Evolutionary conservation across 129 eudicot genomes (phyloP).

Genomic region (Heracleum sosnowskyi): DNA sequence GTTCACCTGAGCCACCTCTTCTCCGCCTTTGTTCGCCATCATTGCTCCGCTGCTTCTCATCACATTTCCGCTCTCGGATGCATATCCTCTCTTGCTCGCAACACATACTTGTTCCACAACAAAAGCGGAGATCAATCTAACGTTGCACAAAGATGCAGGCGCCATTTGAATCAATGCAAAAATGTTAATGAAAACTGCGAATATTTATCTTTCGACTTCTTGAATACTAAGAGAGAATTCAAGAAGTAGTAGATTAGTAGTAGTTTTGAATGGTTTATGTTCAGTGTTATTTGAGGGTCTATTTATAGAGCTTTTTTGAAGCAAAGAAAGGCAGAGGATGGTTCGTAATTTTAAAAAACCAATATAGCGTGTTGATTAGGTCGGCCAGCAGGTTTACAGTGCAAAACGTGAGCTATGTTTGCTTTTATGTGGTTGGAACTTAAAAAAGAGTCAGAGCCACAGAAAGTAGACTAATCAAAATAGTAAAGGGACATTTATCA

Average conservation of each 20-base stretch:
- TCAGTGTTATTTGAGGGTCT: not conserved
- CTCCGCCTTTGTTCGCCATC: slow-evolving; percentile 48
- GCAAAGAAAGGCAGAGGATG: not conserved
- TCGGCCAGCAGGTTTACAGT: not conserved
- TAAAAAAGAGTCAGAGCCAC: not conserved
- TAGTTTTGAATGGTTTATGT: not conserved
- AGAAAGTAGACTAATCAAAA: not conserved
- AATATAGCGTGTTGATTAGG: not conserved
- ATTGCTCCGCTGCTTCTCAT: slow-evolving; percentile 21
- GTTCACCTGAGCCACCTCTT: slow-evolving; percentile 33
- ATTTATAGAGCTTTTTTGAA: not conserved
- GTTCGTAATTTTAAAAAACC: not conserved
- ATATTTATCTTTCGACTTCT: not conserved
- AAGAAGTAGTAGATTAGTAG: not conserved
- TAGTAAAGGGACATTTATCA: not conserved
- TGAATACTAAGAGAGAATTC: not conserved
- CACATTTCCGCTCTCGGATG: slow-evolving; percentile 35
- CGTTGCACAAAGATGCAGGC: not conserved
- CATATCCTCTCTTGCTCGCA: slow-evolving; percentile 30
- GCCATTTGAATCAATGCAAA: not conserved
- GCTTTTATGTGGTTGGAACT: not conserved
- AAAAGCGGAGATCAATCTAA: not conserved
- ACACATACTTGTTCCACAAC: not conserved
- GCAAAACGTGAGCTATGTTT: not conserved
- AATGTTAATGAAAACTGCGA: not conserved